Evolutionary conservation across 2,329 filamentous ascomycete genomes (phyloP).

Genomic region (Canariomyces notabilis): DNA sequence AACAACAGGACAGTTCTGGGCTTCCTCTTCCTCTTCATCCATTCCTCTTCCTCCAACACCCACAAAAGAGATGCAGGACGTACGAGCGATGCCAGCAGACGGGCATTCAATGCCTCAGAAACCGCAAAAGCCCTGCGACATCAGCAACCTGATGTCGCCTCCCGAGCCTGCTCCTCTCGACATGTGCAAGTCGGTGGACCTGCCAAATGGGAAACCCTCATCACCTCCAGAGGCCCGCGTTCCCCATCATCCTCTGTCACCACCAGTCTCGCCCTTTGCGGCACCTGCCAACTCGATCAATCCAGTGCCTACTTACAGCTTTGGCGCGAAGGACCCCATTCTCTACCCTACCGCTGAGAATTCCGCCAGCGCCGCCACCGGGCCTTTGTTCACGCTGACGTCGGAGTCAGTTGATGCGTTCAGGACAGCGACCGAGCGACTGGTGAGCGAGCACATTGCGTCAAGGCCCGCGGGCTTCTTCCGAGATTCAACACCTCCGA

Average conservation of each 20-base stretch:
- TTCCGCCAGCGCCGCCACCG: slow-evolving; percentile 38
- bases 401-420: slow-evolving; percentile 37
- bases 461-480: slow-evolving; percentile 41
- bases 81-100: slow-evolving; percentile 1
- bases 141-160: slow-evolving; percentile 57
- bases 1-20: slow-evolving; percentile 14
- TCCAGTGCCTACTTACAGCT: slow-evolving; percentile 23
- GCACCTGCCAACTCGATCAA: slow-evolving; percentile 34
- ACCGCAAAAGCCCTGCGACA: slow-evolving; percentile 41
- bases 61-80: slow-evolving; percentile 15
- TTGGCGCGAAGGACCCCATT: slow-evolving; percentile 48
- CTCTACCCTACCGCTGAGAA: slow-evolving; percentile 49
- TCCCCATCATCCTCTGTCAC: slow-evolving; percentile 46
- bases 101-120: slow-evolving; percentile 11
- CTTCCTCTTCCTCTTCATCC: slow-evolving; percentile 12
- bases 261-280: slow-evolving; percentile 52
- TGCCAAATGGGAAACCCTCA: slow-evolving; percentile 23
- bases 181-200: slow-evolving; percentile 40
- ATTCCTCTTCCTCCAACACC: slow-evolving; percentile 15
- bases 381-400: slow-evolving; percentile 45
- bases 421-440: slow-evolving; percentile 33
- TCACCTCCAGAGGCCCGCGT: slow-evolving; percentile 31
- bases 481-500: slow-evolving; percentile 41
- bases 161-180: slow-evolving; percentile 52
- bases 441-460: slow-evolving; percentile 48